Percentiles rank a stretch among this genome's conserved stretches.
Evolutionary conservation across 2,329 filamentous ascomycete species (phyloP).

Genomic region (Alternaria burnsii): DNA sequence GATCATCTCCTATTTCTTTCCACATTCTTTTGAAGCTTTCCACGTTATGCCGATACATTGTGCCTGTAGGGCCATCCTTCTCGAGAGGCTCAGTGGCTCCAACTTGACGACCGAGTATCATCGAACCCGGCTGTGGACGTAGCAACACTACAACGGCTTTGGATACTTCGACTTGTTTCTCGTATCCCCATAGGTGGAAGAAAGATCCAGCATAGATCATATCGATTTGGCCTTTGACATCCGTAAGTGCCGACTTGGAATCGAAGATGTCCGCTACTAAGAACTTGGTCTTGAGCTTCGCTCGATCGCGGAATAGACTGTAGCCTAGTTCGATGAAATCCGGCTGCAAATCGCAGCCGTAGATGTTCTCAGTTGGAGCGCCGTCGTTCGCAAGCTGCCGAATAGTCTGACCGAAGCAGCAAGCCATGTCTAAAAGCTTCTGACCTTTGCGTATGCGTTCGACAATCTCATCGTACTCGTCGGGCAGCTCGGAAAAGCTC

Average conservation of each 20-base stretch:
- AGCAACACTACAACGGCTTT: conserved; percentile 46
- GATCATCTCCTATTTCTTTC: conserved; percentile 48
- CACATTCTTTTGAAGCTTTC: conserved; percentile 50
- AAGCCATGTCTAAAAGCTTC: conserved; percentile 53
- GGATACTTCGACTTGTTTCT: conserved; percentile 43
- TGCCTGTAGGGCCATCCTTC: conserved; percentile 22
- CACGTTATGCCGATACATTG: conserved; percentile 46
- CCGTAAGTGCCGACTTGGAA: conserved; percentile 33
- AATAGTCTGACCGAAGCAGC: conserved; percentile 57
- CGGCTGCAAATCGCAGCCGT: conserved; percentile 51
- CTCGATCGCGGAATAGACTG: conserved; percentile 41
- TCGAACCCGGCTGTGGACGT: conserved; percentile 52
- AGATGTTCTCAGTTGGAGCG: conserved; percentile 50
- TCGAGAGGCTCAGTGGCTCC: conserved; percentile 45
- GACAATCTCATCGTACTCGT: conserved; percentile 39
- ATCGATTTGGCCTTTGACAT: conserved; percentile 44
- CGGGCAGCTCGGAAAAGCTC: conserved; percentile 24
- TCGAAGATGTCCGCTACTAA: conserved; percentile 61
- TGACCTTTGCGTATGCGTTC: conserved; percentile 37
- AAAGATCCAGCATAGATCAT: conserved; percentile 54
- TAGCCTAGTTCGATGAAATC: conserved; percentile 65
- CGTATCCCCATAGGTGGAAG: conserved; percentile 54
- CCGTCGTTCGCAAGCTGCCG: conserved; percentile 52
- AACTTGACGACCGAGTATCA: conserved; percentile 64
- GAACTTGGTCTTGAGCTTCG: conserved; percentile 59